Evolutionary conservation across 495 filamentous ascomycete species (phyloP).

Genomic region (Penicillium canescens): DNA sequence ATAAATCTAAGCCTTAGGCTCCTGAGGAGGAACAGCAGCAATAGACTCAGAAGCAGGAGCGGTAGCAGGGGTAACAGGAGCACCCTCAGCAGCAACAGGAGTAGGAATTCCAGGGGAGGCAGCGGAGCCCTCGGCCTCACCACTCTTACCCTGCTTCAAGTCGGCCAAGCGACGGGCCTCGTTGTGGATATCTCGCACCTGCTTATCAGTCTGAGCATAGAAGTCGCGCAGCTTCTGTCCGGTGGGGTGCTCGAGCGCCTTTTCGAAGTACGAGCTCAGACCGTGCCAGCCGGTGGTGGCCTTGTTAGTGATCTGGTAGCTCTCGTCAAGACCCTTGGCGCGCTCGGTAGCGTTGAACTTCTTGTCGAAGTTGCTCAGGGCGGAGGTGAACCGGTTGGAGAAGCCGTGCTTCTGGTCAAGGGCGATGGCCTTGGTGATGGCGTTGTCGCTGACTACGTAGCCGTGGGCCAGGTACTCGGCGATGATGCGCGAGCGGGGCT

Average conservation of each 20-base stretch:
- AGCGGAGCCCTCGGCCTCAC: constrained; percentile 37
- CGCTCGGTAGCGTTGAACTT: constrained; percentile 80
- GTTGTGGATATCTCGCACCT: constrained; percentile 87
- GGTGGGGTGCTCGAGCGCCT: constrained; percentile 79
- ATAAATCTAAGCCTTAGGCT: constrained; percentile 25
- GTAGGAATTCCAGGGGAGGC: background rate
- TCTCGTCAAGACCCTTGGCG: constrained; percentile 72
- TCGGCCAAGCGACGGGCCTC: constrained; percentile 88
- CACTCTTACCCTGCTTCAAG: constrained; percentile 71
- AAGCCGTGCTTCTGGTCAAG: constrained; percentile 92
- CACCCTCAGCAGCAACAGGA: too few relatives aligned
- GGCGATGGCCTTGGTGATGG: constrained; percentile 79
- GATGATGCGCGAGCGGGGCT: constrained; percentile 86
- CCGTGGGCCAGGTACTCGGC: constrained; percentile 96
- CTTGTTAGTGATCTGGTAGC: constrained; percentile 69
- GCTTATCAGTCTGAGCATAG: constrained; percentile 77
- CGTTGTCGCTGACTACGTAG: constrained; percentile 83
- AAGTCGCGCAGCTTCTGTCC: constrained; percentile 84
- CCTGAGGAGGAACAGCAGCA: constrained; percentile 14
- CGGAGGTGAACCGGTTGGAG: constrained; percentile 69
- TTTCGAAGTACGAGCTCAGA: constrained; percentile 84
- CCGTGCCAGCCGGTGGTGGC: constrained; percentile 65
- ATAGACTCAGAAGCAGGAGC: constrained; percentile 17
- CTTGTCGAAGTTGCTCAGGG: constrained; percentile 73
- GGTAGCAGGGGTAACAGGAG: background rate